These are phyloP conservation scores for Mortierella sp. DNA, from an alignment of 371 early-diverging fungal species.

Conservation along the genomic window DNA sequence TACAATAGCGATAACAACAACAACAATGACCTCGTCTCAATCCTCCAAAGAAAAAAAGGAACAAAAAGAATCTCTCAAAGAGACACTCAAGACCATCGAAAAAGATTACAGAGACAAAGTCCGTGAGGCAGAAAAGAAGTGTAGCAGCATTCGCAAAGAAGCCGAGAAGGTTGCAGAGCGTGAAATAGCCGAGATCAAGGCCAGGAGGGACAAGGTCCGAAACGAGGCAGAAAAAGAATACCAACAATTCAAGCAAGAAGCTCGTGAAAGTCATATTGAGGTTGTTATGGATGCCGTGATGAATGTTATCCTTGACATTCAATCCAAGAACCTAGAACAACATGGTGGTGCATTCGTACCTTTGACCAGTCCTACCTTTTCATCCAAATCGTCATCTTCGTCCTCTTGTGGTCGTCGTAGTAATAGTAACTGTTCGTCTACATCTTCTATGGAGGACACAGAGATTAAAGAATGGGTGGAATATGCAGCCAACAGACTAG, in stretches of 20 bases:
- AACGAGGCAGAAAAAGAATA: slow-evolving; percentile 36
- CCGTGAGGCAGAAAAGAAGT: slow-evolving; percentile 42
- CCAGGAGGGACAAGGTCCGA: slow-evolving; percentile 21
- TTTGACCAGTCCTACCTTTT: not conserved
- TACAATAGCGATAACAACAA: not conserved
- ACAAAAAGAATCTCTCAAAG: slow-evolving; percentile 21
- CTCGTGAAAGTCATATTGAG: slow-evolving; percentile 20
- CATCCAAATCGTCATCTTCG: slow-evolving; percentile 7
- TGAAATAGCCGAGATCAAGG: slow-evolving; percentile 25
- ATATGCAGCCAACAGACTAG: slow-evolving; percentile 34
- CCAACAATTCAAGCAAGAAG: slow-evolving; percentile 20
- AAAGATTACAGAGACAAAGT: slow-evolving; percentile 31
- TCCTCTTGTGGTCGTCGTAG: too few relatives aligned
- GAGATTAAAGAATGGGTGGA: slow-evolving; percentile 49
- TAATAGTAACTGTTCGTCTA: not conserved
- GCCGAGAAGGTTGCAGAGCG: slow-evolving; percentile 33
- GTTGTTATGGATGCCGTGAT: slow-evolving; percentile 29
- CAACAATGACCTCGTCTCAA: not conserved
- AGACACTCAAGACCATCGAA: slow-evolving; percentile 30
- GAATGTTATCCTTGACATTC: slow-evolving; percentile 33
- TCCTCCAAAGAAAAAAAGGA: slow-evolving; percentile 16
- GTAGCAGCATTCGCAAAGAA: slow-evolving; percentile 21
- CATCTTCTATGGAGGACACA: slow-evolving; percentile 28
- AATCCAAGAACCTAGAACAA: slow-evolving; percentile 25
- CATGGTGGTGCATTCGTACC: not conserved